Conservation (phyloP, 352 stramenopile species). For the Globisporangium paroecandrum region DNA sequence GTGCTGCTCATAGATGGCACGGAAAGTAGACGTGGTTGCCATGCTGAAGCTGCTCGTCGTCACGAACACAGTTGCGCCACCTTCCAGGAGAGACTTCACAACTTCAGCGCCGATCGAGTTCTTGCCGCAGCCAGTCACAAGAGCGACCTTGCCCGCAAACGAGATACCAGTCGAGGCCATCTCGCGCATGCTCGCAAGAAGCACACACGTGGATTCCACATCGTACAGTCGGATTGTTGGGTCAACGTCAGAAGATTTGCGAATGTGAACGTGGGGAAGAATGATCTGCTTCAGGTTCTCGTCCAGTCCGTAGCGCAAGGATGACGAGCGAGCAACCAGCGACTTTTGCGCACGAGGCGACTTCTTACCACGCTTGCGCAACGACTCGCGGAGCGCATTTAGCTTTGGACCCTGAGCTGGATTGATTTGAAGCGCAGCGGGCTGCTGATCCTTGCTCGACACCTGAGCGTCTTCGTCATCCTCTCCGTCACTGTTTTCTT, state of each 20-base stretch:
- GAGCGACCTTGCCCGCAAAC: constrained; percentile 80
- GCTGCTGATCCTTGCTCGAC: too few species aligned
- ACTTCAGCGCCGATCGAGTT: constrained; percentile 86
- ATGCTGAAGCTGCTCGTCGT: constrained; percentile 79
- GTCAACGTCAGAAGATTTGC: constrained; percentile 70
- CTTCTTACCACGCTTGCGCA: too few species aligned
- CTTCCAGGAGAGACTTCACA: constrained; percentile 81
- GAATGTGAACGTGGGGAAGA: constrained; percentile 70
- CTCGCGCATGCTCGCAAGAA: constrained; percentile 81
- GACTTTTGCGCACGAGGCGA: too few species aligned
- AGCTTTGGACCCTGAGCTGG: too few species aligned
- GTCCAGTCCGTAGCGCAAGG: constrained; percentile 45
- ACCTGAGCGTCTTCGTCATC: too few species aligned
- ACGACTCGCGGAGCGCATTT: too few species aligned
- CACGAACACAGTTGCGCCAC: constrained; percentile 81
- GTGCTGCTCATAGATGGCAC: constrained; percentile 82
- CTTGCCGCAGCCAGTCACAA: constrained; percentile 82
- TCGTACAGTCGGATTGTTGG: constrained; percentile 81
- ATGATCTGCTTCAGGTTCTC: constrained; percentile 69
- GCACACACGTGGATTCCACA: constrained; percentile 70
- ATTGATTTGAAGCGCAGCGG: too few species aligned
- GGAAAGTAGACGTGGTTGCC: constrained; percentile 58
- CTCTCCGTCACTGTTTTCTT: too few species aligned
- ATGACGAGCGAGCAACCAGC: constrained; percentile 28
- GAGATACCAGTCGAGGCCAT: constrained; percentile 81